Percentiles rank a stretch among this genome's conserved stretches.
These are phyloP conservation scores for Geotrichum candidum DNA, from an alignment of 1,139 yeast species.

Conservation along the genomic window DNA sequence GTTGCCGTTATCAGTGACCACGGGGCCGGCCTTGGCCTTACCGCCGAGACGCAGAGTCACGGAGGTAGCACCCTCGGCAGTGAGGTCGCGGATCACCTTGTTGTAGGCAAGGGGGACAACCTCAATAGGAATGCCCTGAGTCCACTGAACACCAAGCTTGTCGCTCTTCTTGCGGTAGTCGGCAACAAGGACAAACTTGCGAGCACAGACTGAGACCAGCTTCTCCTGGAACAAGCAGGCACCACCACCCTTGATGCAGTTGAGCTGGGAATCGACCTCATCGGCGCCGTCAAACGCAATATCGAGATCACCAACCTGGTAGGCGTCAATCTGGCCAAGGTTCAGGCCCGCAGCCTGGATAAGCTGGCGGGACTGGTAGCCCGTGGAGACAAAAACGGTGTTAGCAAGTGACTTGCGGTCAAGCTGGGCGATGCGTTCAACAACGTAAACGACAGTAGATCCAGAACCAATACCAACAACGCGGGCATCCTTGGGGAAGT, in stretches of 20 bases:
- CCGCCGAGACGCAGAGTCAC: slow-evolving; percentile 80
- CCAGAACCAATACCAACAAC: slow-evolving; percentile 96
- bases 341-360: slow-evolving; percentile 74
- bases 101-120: slow-evolving; percentile 86
- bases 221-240: slow-evolving; percentile 97
- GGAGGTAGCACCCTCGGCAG: slow-evolving; percentile 55
- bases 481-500: slow-evolving; percentile 62
- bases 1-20: slow-evolving; percentile 94
- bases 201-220: slow-evolving; percentile 77
- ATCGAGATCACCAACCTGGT: slow-evolving; percentile 57
- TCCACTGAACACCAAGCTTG: slow-evolving; percentile 73
- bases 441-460: slow-evolving; percentile 91
- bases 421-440: slow-evolving; percentile 82
- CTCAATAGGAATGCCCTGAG: slow-evolving; percentile 90
- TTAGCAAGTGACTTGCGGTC: slow-evolving; percentile 44
- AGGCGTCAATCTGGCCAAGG: slow-evolving; percentile 79
- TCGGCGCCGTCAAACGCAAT: slow-evolving; percentile 98
- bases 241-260: slow-evolving; percentile 97
- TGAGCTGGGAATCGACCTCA: slow-evolving; percentile 76
- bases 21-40: slow-evolving; percentile 93
- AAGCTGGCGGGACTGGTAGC: slow-evolving; percentile 87
- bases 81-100: slow-evolving; percentile 61
- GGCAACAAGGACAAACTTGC: slow-evolving; percentile 79
- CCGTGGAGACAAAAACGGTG: slow-evolving; percentile 80
- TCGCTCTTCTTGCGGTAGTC: slow-evolving; percentile 77